Base-by-base conservation (phyloP, 2,329 filamentous ascomycete genomes). In the Macrophomina phaseolina region DNA sequence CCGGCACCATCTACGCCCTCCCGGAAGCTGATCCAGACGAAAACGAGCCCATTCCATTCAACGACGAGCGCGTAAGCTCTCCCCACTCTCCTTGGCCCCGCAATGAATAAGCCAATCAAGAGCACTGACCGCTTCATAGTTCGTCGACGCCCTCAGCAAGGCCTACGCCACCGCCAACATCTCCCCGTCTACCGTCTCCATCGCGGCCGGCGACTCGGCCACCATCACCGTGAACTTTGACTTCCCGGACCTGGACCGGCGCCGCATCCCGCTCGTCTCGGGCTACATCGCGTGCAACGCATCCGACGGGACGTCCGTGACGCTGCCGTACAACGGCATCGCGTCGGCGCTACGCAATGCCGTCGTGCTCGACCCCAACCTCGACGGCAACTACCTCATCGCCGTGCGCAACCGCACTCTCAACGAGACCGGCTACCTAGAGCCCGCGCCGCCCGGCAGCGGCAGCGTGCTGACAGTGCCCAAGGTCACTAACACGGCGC, bases 271-370 rank as follows among this genome's bases (percentile, higher is more conserved):
- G 18, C 36, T 60, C n/a, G 18, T 60, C n/a, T 30, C 18, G 18
- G 55, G 55, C 23, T 60, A 46, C 55, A 46, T 60, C 38, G 55
- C 28, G 1, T 18, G n/a, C 55, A 60, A 60, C 55, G 48, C 48
- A 1, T 51, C 48, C 5, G 48, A 51, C 48, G 55, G 55, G 8
- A 46, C 55, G 11, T 12, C 18, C 18, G 38, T 60, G 38, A 60
- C 55, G 18, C 55, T 60, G 2, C 55, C 55, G 11, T 60, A 60
- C 55, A 45, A n/a, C 55, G 34, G 28, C 28, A 7, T 60, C 34
- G 55, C 38, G 9, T 60, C 38, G 12, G 38, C 38, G 5, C 55
- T 60, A 18, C 55, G 55, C 55, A 45, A 60, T 38, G 38, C 42
- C 34, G n/a, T 45, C 38, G 18, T 60, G 18, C 36, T 60, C 18